These are phyloP conservation scores for Wickerhamiella brachini DNA, from an alignment of 805 yeast genomes.

Conservation along the genomic window DNA sequence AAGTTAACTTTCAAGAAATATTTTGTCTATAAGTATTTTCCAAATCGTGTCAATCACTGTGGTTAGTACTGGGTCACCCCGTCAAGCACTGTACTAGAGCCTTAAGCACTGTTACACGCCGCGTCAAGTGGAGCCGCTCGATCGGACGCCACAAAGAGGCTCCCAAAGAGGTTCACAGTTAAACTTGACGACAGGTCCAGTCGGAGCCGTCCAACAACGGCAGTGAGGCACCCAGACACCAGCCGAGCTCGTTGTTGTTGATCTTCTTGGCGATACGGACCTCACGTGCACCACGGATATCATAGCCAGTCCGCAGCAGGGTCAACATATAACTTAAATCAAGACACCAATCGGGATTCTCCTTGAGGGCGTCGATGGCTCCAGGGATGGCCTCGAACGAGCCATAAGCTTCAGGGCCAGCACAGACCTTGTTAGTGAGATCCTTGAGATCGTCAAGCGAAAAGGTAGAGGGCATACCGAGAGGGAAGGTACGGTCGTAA, in stretches of 20 bases:
- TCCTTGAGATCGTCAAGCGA: conserved; percentile 73
- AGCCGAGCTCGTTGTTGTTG: conserved; percentile 81
- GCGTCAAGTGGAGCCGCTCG: too few species aligned
- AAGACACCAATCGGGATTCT: conserved; percentile 88
- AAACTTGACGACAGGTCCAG: conserved; percentile 32
- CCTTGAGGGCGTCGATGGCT: conserved; percentile 48
- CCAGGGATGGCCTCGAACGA: conserved; percentile 53
- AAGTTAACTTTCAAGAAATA: too few species aligned
- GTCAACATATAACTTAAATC: conserved; percentile 86
- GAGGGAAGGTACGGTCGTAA: conserved; percentile 85
- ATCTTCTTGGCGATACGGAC: conserved; percentile 85
- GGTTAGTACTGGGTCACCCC: too few species aligned
- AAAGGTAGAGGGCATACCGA: conserved; percentile 89
- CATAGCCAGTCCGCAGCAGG: conserved; percentile 89
- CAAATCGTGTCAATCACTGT: too few species aligned
- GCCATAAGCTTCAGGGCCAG: conserved; percentile 67
- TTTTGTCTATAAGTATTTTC: too few species aligned
- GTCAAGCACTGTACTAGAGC: too few species aligned
- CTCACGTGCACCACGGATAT: conserved; percentile 80
- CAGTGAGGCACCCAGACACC: conserved; percentile 97
- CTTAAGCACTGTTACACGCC: too few species aligned
- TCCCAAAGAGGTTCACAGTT: too few species aligned
- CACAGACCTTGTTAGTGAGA: conserved; percentile 71
- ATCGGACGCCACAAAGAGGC: too few species aligned
- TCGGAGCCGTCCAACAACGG: conserved; percentile 59